Evolutionary conservation across 2,329 filamentous ascomycete species (phyloP), one percentile per base, ranked within the genome.

Genomic region (Colletotrichum plurivorum): DNA sequence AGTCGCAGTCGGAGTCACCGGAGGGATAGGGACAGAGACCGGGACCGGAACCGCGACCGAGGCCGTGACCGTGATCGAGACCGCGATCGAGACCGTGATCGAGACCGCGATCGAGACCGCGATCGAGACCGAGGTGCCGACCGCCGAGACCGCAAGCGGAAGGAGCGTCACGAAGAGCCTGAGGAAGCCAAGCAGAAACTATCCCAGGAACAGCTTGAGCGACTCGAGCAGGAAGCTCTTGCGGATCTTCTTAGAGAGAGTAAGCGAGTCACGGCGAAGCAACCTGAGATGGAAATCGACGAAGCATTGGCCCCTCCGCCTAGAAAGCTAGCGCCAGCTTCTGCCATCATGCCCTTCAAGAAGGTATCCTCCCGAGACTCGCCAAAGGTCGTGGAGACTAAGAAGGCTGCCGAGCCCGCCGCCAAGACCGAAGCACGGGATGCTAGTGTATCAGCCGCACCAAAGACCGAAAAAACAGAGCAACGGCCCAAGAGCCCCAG

Each of bases 171-270:
- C 22, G 78, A 78, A 43, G 79, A 81, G 45, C 77, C 84, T 0
- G 84, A 84, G 63, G 81, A 85, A 49, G 75, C 83, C 48, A 86
- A 87, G 76, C 85, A 88, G 74, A 82, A 86, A 56, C 82, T 90
- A 12, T 86, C 87, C 7, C 85, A 88, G 69, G 88, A 90, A 71
- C 87, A 90, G 46, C 84, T 87, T 27, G 84, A 89, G 62, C 82
- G 84, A 18, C 81, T 90, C 8, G 88, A 90, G 73, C 84, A 86
- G 73, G 86, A 89, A 72, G 88, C 88, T 1, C 78, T 90, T 67
- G 86, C 85, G 20, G 86, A 90, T 69, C 81, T 90, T 15, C 77
- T 90, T 13, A 83, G 88, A n/a, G 88, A 90, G 73, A 89, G 87
- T 76, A 88, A 84, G 61, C 84, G 84, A 51, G 80, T 82, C 27